Conservation (phyloP, 2,329 filamentous ascomycete species). For the Beauveria asiatica region DNA sequence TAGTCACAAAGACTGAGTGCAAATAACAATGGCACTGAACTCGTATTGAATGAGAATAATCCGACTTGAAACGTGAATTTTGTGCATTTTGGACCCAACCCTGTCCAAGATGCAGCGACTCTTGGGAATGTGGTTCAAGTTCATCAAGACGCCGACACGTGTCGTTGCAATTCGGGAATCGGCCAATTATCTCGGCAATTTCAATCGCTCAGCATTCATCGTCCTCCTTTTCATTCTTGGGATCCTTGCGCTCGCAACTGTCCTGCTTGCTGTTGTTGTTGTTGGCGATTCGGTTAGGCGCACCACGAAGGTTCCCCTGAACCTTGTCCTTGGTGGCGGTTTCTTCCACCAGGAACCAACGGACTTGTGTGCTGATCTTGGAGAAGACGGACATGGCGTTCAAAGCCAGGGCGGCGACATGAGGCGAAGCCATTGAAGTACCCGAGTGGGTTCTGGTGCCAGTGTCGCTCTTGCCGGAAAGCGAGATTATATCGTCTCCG, state of each 20-base stretch:
- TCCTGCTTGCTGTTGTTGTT: background rate
- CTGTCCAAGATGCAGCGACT: too few relatives aligned
- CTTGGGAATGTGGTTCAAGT: too few relatives aligned
- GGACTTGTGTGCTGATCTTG: constrained; percentile 12
- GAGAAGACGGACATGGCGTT: constrained; percentile 49
- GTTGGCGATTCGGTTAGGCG: background rate
- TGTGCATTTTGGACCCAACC: too few relatives aligned
- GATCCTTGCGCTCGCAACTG: background rate
- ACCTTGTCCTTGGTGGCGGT: background rate
- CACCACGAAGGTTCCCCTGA: background rate
- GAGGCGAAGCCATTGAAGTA: constrained; percentile 34
- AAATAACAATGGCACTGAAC: too few relatives aligned
- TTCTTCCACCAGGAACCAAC: background rate
- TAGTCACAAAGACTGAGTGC: too few relatives aligned
- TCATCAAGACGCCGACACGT: too few relatives aligned
- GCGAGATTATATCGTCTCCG: constrained; percentile 28
- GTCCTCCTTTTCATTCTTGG: background rate
- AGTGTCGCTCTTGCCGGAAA: constrained; percentile 34
- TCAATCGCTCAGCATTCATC: background rate
- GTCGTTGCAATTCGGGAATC: too few relatives aligned
- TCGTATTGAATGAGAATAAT: too few relatives aligned
- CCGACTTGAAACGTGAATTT: too few relatives aligned
- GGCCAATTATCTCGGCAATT: background rate
- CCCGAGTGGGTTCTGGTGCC: constrained; percentile 30
- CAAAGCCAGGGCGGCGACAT: constrained; percentile 24